Base-by-base conservation (phyloP, 1,139 yeast genomes). In the Magnusiomyces magnusii region DNA sequence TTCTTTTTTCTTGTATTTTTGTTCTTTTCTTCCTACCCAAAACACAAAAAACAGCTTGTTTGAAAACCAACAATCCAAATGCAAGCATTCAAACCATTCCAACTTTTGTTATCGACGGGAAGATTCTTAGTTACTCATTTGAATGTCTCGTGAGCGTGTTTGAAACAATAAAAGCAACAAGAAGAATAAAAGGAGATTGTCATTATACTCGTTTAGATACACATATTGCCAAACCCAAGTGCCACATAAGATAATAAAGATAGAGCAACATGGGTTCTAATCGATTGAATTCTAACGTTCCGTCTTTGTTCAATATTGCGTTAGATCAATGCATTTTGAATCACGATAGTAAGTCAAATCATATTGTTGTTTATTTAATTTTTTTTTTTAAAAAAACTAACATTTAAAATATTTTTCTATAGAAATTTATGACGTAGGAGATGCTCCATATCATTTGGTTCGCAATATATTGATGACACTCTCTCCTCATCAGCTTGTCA, bases 351-450 rank as follows among this genome's bases (percentile, higher is more conserved):
- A 52, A n/a, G 55, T 25, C 41, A 7, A 39, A 9, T 3, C n/a
- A 2, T 34, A 21, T 10, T 13, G 9, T 31, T 31, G 13, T 3
- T 51, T 19, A 21, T 34, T 51, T 23, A 10, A 7, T 51, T 10
- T 2, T 23, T 24, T 25, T 24, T 52, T 3, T 34, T 39, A 52
- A 41, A 21, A 17, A 23, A 23, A 5, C 7, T 24, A n/a, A n/a
- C n/a, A n/a, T n/a, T n/a, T n/a, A n/a, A n/a, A n/a, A n/a, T 47
- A 3, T 47, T 47, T 3, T 27, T 28, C 9, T 15, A 17, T 15
- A 52, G 55, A 24, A 19, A 52, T 52, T 19, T 24, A 52, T 25
- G 55, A 52, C 15, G 19, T 52, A 17, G 55, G 55, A 10, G 34
- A 52, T 24, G 31, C 34, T n/a, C 55, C 55, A 17, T 52, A 28